Evolutionary conservation across 2,329 filamentous ascomycete species (phyloP).

Genomic region (Penicillium hordei): DNA sequence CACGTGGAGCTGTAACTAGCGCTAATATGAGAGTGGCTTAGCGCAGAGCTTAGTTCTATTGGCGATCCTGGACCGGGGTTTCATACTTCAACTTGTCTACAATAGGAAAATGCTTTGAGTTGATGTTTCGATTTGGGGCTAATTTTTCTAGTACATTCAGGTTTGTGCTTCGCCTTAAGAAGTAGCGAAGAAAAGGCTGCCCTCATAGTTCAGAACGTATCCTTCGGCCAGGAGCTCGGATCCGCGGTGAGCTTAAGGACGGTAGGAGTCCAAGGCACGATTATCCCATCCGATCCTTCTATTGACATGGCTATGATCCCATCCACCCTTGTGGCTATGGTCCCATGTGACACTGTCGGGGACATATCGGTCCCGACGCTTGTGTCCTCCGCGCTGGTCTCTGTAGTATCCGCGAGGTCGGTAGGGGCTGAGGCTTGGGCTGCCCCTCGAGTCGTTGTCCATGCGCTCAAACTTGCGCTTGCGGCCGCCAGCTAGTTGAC

Average conservation of each 20-base stretch:
- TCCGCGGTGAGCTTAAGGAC: slow-evolving; percentile 12
- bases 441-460: slow-evolving; percentile 2
- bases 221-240: not conserved
- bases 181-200: not conserved
- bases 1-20: slow-evolving; percentile 1
- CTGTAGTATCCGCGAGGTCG: not conserved
- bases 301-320: not conserved
- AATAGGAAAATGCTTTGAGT: not conserved
- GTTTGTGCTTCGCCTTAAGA: not conserved
- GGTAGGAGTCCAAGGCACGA: slow-evolving; percentile 29
- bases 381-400: not conserved
- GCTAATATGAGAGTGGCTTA: slow-evolving; percentile 4
- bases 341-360: slow-evolving; percentile 1
- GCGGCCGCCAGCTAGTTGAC: slow-evolving; percentile 38
- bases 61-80: not conserved
- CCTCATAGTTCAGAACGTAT: not conserved
- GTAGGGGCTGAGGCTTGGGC: slow-evolving; percentile 1
- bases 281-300: not conserved
- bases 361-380: slow-evolving; percentile 1
- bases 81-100: not conserved
- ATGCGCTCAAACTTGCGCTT: slow-evolving; percentile 40
- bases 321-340: slow-evolving; percentile 4
- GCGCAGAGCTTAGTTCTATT: not conserved
- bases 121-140: not conserved
- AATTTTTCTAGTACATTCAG: not conserved